phyloP scores from a whole-genome alignment of 2,329 filamentous ascomycete species.

The Neonectria neomacrospora region DNA sequence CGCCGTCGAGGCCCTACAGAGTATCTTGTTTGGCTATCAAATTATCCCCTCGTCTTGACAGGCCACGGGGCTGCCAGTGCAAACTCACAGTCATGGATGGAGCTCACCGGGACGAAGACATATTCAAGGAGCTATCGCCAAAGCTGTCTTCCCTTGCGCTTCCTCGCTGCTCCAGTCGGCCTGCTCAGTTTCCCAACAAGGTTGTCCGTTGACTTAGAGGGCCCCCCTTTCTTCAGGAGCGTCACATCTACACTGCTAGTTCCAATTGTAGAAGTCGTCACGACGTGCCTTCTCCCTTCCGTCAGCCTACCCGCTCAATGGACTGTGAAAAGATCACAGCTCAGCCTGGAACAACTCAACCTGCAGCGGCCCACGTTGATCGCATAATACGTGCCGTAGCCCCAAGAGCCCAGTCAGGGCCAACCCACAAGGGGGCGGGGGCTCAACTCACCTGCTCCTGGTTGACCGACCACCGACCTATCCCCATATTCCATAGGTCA shows the following conservation, averaged over 20 bases:
- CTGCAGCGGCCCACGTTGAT: constrained; percentile 35
- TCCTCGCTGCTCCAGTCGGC: background rate
- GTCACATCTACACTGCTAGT: constrained; percentile 3
- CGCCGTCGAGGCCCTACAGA: background rate
- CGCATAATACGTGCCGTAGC: constrained; percentile 19
- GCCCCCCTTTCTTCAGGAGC: constrained; percentile 4
- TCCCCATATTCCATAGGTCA: constrained; percentile 19
- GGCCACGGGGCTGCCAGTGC: background rate
- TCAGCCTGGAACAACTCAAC: constrained; percentile 22
- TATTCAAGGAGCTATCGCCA: background rate
- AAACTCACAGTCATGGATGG: background rate
- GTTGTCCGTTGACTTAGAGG: background rate
- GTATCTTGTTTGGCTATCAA: constrained; percentile 1
- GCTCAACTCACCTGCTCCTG: constrained; percentile 11
- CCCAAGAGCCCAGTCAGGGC: constrained; percentile 4
- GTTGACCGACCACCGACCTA: constrained; percentile 4
- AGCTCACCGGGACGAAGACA: background rate
- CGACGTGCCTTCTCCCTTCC: background rate
- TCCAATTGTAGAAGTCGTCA: constrained; percentile 1
- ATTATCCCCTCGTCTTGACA: background rate
- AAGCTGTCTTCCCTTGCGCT: background rate
- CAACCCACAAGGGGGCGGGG: constrained; percentile 2
- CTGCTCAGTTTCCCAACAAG: background rate
- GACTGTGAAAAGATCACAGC: constrained; percentile 19
- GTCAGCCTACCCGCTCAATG: constrained; percentile 10